phyloP scores from a whole-genome alignment of 1,284 basidiomycete species.

The Pterula multifida region DNA sequence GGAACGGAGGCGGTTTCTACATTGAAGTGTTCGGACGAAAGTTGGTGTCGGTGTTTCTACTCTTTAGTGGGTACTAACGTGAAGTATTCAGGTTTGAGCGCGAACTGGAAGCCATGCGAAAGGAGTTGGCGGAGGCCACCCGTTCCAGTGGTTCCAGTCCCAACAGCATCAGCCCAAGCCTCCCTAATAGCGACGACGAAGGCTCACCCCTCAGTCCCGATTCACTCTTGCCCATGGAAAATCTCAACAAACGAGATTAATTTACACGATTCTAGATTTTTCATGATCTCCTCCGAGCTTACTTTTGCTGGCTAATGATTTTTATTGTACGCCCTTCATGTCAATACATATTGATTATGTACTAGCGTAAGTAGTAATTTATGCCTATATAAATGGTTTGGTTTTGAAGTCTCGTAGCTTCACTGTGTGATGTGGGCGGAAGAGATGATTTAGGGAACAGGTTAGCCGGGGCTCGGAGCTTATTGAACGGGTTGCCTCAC shows the following conservation, averaged over 20 bases:
- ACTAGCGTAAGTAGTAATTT: not conserved
- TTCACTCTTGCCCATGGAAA: not conserved
- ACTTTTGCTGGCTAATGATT: not conserved
- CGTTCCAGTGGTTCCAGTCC: not conserved
- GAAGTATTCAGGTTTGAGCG: conserved; percentile 76
- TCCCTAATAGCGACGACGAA: not conserved
- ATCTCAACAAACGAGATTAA: not conserved
- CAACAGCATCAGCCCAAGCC: not conserved
- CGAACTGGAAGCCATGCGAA: conserved; percentile 78
- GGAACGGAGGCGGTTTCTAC: conserved; percentile 82
- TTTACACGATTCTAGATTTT: not conserved
- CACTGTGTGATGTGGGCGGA: no score
- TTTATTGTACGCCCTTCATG: conserved; percentile 11
- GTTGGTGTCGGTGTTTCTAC: conserved; percentile 32
- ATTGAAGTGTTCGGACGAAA: conserved; percentile 94
- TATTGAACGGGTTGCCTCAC: no score
- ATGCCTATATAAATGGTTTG: not conserved
- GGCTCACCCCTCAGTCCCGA: not conserved
- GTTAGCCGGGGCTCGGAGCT: no score
- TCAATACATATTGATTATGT: conserved; percentile 12
- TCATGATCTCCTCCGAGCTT: not conserved
- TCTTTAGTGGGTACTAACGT: not conserved
- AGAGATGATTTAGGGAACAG: no score
- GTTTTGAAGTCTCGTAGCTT: no score
- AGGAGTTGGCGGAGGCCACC: conserved; percentile 63